Percentiles rank a stretch among this genome's conserved stretches.
These are phyloP conservation scores for Backusella luteola DNA, from an alignment of 192 early-diverging fungal genomes.

Conservation along the genomic window DNA sequence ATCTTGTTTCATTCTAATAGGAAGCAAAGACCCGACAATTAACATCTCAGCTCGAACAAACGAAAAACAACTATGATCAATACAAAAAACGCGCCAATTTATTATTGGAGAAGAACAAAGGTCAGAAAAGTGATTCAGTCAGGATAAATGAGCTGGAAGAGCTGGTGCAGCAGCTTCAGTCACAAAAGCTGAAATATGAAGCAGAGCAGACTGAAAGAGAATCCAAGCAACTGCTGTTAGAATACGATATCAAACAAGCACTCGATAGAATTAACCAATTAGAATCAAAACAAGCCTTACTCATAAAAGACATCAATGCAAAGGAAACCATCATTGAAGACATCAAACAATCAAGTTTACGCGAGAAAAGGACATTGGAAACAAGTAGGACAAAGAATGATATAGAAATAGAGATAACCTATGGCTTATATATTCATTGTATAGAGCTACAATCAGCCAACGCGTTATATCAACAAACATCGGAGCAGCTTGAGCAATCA, in stretches of 20 bases:
- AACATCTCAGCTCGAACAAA: conserved; percentile 41
- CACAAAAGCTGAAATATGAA: conserved; percentile 27
- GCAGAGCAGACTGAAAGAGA: conserved; percentile 17
- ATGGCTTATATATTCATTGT: not conserved
- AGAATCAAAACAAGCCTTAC: conserved; percentile 22
- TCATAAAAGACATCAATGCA: not conserved
- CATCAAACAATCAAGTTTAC: conserved; percentile 13
- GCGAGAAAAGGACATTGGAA: conserved; percentile 4
- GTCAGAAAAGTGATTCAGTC: conserved; percentile 4
- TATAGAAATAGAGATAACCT: not conserved
- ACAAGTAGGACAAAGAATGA: not conserved
- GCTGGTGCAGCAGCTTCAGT: conserved; percentile 27
- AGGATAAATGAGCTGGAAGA: conserved; percentile 30
- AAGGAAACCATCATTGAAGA: not conserved
- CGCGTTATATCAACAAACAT: not conserved
- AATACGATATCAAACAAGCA: conserved; percentile 34
- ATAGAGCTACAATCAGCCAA: not conserved
- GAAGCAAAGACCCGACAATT: conserved; percentile 49
- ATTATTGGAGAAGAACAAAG: conserved; percentile 41
- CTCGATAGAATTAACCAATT: conserved; percentile 32
- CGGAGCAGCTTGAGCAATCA: not conserved
- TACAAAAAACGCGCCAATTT: conserved; percentile 54
- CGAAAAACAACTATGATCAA: conserved; percentile 51
- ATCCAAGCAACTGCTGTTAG: conserved; percentile 18
- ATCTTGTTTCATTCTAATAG: conserved; percentile 19